phyloP scores from a whole-genome alignment of 805 yeast species.

The Lachancea sp. region DNA sequence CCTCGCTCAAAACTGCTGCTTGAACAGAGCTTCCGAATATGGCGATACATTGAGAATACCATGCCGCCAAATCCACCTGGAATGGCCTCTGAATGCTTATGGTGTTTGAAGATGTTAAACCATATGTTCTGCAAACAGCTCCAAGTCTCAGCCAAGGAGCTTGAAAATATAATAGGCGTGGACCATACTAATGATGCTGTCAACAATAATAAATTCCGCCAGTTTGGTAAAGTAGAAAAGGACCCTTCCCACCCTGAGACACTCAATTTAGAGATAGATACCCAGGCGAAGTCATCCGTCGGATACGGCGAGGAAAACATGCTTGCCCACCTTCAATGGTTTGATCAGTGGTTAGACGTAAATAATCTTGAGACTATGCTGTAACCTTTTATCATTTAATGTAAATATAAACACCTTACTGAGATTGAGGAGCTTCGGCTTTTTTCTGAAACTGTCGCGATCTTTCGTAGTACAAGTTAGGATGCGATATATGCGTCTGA shows the following conservation, averaged over 20 bases:
- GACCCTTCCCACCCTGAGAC: conserved; percentile 1
- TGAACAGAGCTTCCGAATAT: conserved; percentile 15
- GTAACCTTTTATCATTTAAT: background rate
- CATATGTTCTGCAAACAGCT: conserved; percentile 44
- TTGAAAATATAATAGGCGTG: conserved; percentile 39
- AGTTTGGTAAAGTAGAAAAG: conserved; percentile 38
- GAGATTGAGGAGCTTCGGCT: conserved; percentile 5
- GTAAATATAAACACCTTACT: background rate
- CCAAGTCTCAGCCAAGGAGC: conserved; percentile 34
- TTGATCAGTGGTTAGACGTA: conserved; percentile 36
- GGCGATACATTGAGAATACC: conserved; percentile 24
- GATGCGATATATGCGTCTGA: conserved; percentile 68
- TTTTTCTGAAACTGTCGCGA: conserved; percentile 50
- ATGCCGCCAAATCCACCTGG: conserved; percentile 32
- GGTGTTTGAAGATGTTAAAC: conserved; percentile 54
- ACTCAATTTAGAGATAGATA: background rate
- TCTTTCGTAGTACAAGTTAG: conserved; percentile 81
- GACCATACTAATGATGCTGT: conserved; percentile 50
- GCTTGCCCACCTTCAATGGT: conserved; percentile 46
- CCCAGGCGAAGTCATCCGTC: background rate
- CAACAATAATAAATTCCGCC: conserved; percentile 42
- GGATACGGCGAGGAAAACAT: conserved; percentile 25
- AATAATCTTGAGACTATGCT: conserved; percentile 6
- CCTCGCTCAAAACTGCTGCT: conserved; percentile 12
- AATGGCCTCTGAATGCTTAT: conserved; percentile 56